phyloP scores from a whole-genome alignment of 495 filamentous ascomycete species.

The Paragyromitra xinjiangensis region DNA sequence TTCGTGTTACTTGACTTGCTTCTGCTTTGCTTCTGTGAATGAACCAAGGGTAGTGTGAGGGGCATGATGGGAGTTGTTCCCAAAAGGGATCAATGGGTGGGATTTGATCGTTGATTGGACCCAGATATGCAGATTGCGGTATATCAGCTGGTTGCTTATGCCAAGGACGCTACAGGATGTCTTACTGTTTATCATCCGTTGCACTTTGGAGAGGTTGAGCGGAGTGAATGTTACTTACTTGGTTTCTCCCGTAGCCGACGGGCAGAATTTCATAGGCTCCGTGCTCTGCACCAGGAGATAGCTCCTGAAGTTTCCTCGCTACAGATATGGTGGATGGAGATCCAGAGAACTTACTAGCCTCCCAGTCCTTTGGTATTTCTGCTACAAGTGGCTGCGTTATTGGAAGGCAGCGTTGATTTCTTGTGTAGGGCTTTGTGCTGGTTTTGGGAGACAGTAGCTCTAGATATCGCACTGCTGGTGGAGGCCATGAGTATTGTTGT shows the following conservation, averaged over 20 bases:
- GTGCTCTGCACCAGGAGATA: not conserved
- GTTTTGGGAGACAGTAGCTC: not conserved
- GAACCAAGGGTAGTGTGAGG: not conserved
- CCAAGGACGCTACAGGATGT: not conserved
- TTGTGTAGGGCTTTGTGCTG: not conserved
- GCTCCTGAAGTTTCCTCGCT: not conserved
- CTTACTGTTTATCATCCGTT: not conserved
- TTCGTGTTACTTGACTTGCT: not conserved
- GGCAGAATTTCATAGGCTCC: not conserved
- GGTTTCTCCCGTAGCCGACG: not conserved
- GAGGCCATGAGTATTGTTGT: not conserved
- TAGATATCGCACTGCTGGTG: not conserved
- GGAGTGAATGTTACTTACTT: not conserved
- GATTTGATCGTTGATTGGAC: not conserved
- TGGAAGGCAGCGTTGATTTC: not conserved
- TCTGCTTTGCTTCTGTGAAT: not conserved
- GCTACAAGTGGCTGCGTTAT: not conserved
- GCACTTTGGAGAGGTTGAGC: not conserved
- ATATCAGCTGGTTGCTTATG: not conserved
- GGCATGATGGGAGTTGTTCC: not conserved
- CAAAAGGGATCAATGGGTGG: not conserved
- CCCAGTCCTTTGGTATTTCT: not conserved
- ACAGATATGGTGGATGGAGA: not conserved
- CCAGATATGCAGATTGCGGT: not conserved
- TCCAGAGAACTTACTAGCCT: not conserved